Conservation (phyloP, 495 filamentous ascomycete species). For the Hypoxylon perforatum region DNA sequence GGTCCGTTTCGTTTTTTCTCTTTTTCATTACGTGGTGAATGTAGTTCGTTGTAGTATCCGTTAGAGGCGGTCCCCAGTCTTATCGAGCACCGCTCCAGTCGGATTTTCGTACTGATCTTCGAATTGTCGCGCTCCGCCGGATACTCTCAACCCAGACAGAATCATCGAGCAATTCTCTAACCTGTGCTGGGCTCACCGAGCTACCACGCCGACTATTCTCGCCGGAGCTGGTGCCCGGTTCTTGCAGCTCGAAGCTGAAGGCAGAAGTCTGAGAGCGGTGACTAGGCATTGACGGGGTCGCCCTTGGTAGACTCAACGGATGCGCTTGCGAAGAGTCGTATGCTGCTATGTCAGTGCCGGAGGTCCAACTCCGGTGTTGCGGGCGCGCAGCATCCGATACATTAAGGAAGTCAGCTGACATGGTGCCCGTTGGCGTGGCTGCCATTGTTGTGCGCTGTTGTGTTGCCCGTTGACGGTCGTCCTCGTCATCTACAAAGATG, state of each 20-base stretch:
- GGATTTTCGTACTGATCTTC: constrained; percentile 57
- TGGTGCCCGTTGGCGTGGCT: constrained; percentile 23
- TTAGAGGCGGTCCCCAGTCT: constrained; percentile 21
- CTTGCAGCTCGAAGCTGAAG: constrained; percentile 60
- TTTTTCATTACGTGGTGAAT: constrained; percentile 26
- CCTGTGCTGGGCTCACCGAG: constrained; percentile 78
- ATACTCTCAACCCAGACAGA: constrained; percentile 95
- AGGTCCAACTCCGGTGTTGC: constrained; percentile 54
- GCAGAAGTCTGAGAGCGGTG: constrained; percentile 46
- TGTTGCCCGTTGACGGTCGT: constrained; percentile 41
- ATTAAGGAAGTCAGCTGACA: constrained; percentile 46
- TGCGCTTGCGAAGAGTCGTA: constrained; percentile 56
- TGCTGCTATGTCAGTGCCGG: constrained; percentile 53
- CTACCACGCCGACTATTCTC: constrained; percentile 69
- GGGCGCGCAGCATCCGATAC: constrained; percentile 50
- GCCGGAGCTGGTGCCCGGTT: constrained; percentile 40
- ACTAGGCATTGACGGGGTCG: constrained; percentile 43
- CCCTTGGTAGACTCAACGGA: constrained; percentile 54
- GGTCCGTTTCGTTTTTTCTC: constrained; percentile 29
- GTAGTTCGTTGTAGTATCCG: constrained; percentile 15
- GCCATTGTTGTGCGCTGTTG: constrained; percentile 43
- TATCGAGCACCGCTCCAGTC: constrained; percentile 40
- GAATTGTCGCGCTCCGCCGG: constrained; percentile 84
- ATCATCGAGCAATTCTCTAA: constrained; percentile 82
- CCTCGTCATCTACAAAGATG: constrained; percentile 83